Conservation (phyloP, 2,329 filamentous ascomycete genomes). For the Cladosporium sp. region DNA sequence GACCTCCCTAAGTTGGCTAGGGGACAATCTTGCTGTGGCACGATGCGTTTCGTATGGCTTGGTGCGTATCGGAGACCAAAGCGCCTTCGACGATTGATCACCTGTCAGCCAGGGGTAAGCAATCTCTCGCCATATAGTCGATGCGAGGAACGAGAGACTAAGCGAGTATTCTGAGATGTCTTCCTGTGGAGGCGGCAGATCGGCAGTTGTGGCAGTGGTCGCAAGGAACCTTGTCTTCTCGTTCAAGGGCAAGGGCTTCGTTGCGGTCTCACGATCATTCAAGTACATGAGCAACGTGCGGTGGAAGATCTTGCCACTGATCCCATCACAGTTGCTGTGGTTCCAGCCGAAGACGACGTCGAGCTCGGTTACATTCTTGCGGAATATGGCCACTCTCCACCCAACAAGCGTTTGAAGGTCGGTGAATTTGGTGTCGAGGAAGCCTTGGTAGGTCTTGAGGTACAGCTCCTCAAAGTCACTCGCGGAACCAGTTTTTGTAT, state of each 20-base stretch:
- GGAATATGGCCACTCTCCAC: neutral
- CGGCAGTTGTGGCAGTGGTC: neutral
- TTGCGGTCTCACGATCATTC: neutral
- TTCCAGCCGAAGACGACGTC: neutral
- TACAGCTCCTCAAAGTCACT: neutral
- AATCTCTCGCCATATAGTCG: neutral
- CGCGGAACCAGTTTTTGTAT: neutral
- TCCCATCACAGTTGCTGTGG: neutral
- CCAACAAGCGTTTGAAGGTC: neutral
- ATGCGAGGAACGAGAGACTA: neutral
- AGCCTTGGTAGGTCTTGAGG: neutral
- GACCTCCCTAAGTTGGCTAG: neutral
- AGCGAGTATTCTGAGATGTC: neutral
- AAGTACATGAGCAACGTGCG: neutral
- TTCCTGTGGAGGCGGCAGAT: neutral
- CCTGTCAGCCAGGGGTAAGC: neutral
- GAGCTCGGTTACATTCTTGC: neutral
- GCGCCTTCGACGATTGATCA: neutral
- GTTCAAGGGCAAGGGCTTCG: neutral
- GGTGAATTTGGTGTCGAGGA: neutral
- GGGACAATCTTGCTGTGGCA: neutral
- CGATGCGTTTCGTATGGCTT: neutral
- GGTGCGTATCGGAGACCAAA: neutral
- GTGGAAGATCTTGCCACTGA: neutral
- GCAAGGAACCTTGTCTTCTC: neutral